Evolutionary conservation across 306 rosid genomes (phyloP).

Genomic region (Sphenostylis stenocarpa): DNA sequence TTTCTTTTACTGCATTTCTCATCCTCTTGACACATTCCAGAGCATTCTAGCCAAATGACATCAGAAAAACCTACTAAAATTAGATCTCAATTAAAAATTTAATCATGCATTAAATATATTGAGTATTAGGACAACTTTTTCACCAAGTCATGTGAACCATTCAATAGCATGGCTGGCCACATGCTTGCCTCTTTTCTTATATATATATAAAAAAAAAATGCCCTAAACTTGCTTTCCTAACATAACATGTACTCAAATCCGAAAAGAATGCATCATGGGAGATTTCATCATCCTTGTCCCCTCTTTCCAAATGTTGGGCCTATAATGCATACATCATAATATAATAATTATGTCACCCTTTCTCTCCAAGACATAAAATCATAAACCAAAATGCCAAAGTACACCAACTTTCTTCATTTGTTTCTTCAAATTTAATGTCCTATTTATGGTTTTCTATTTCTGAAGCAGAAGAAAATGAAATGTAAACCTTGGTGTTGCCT

Average conservation of each 20-base stretch:
- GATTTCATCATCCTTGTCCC: constrained; percentile 48
- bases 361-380: constrained; percentile 9
- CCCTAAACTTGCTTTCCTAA: constrained; percentile 20
- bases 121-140: constrained; percentile 33
- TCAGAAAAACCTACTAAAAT: constrained; percentile 34
- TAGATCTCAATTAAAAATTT: constrained; percentile 28
- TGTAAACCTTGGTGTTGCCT: neutral
- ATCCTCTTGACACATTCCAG: constrained; percentile 2
- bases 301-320: constrained; percentile 40
- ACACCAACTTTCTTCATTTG: constrained; percentile 28
- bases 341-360: neutral
- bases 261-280: constrained; percentile 31
- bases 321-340: neutral
- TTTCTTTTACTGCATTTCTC: neutral
- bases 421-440: constrained; percentile 10
- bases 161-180: constrained; percentile 55
- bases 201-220: too few species aligned
- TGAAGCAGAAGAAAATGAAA: constrained; percentile 7
- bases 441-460: neutral
- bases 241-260: constrained; percentile 37
- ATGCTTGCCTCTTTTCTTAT: constrained; percentile 39
- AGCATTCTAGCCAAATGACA: constrained; percentile 32
- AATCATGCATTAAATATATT: constrained; percentile 21
- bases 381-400: constrained; percentile 29
- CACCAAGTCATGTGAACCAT: constrained; percentile 52